Conservation (phyloP, 768 basidiomycete species). For the Chalciporus chontae region DNA sequence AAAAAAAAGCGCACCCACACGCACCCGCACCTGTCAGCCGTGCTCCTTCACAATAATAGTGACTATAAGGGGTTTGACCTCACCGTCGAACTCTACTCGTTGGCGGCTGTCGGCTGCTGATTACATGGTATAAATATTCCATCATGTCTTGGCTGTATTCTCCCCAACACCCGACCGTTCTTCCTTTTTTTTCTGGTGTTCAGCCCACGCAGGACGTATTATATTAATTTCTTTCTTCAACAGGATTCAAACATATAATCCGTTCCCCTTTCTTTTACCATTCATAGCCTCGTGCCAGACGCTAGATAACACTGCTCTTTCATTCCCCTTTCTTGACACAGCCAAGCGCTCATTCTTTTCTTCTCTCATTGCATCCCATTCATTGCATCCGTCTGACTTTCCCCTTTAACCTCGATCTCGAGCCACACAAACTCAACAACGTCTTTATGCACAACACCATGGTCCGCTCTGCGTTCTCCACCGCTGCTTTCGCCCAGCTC, state of each 20-base stretch:
- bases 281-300: background rate
- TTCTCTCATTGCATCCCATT: no score
- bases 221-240: constrained; percentile 3
- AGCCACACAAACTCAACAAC: background rate
- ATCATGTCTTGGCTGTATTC: constrained; percentile 9
- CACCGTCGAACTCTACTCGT: background rate
- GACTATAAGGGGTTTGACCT: constrained; percentile 8
- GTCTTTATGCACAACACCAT: constrained; percentile 8
- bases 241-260: background rate
- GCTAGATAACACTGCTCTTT: constrained; percentile 1
- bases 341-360: background rate
- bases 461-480: constrained; percentile 25
- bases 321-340: background rate
- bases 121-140: constrained; percentile 20
- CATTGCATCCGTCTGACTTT: background rate
- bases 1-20: no score
- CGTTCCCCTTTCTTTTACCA: background rate
- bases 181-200: constrained; percentile 7
- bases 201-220: constrained; percentile 12
- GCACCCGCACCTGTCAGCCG: no score
- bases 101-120: background rate
- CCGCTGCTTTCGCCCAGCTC: constrained; percentile 33
- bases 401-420: background rate
- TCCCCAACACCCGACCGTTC: constrained; percentile 5
- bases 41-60: constrained; percentile 13